Evolutionary conservation across 169 alveolate species (phyloP).

Genomic region (Pseudocohnilembus persalinus): DNA sequence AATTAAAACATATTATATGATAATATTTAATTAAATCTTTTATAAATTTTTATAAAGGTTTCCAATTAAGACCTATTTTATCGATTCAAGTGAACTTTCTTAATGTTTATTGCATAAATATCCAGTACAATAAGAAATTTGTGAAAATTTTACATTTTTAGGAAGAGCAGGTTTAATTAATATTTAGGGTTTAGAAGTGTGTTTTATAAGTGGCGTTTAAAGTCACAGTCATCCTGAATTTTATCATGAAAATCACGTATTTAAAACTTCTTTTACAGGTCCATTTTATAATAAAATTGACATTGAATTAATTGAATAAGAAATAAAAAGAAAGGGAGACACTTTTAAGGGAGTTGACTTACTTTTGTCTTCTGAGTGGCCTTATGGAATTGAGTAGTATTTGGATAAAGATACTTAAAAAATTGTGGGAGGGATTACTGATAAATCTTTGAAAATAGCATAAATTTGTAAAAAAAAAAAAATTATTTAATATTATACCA

Average conservation of each 20-base stretch:
- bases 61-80: slow-evolving; percentile 13
- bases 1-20: no score
- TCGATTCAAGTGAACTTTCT: slow-evolving; percentile 11
- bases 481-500: no score
- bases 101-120: slow-evolving; percentile 18
- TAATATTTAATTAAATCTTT: no score
- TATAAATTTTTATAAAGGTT: neutral
- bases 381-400: slow-evolving; percentile 14
- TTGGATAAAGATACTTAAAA: neutral
- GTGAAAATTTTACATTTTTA: neutral
- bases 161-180: slow-evolving; percentile 14
- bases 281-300: slow-evolving; percentile 9
- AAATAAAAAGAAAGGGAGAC: neutral
- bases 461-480: no score
- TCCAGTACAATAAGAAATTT: neutral
- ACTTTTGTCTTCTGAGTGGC: slow-evolving; percentile 18
- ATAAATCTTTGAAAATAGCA: slow-evolving; percentile 8
- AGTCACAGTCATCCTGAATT: slow-evolving; percentile 8
- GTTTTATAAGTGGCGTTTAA: slow-evolving; percentile 17
- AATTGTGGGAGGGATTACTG: neutral
- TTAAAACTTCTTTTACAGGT: slow-evolving; percentile 24
- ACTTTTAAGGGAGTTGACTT: slow-evolving; percentile 15
- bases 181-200: slow-evolving; percentile 9
- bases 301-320: slow-evolving; percentile 2
- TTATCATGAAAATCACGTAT: slow-evolving; percentile 3